Conservation (phyloP, 495 filamentous ascomycete species). For the Viridothelium virens region DNA sequence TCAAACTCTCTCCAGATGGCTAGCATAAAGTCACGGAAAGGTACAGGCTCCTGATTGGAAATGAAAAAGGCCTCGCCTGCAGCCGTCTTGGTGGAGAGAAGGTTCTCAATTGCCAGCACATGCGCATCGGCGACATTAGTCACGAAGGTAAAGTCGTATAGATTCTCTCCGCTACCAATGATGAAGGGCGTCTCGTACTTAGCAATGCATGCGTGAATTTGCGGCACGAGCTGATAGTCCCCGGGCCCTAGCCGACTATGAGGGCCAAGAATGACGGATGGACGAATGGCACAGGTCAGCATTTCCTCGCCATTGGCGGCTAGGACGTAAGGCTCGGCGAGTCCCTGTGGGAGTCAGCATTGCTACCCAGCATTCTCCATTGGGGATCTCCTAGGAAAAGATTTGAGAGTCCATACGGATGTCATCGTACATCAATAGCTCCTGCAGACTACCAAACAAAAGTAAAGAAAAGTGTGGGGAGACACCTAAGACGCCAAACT, state of each 20-base stretch:
- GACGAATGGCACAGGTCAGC: slow-evolving; percentile 49
- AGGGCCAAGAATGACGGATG: slow-evolving; percentile 48
- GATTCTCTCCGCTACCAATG: slow-evolving; percentile 49
- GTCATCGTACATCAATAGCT: no score
- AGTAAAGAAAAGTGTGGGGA: slow-evolving; percentile 17
- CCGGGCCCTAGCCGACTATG: slow-evolving; percentile 31
- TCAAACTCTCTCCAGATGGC: slow-evolving; percentile 53
- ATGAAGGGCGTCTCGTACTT: slow-evolving; percentile 50
- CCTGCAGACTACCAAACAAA: background rate
- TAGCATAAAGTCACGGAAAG: slow-evolving; percentile 54
- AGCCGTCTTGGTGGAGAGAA: slow-evolving; percentile 47
- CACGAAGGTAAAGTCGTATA: slow-evolving; percentile 57
- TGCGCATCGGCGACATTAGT: slow-evolving; percentile 56
- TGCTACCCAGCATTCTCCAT: background rate
- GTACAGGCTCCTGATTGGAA: slow-evolving; percentile 54
- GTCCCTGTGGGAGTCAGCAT: slow-evolving; percentile 32
- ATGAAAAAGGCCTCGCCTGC: slow-evolving; percentile 58
- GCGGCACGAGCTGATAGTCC: slow-evolving; percentile 46
- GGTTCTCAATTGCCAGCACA: slow-evolving; percentile 53
- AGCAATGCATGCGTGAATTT: slow-evolving; percentile 50
- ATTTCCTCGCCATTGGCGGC: slow-evolving; percentile 40
- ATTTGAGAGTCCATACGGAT: no score
- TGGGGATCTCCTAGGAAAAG: no score
- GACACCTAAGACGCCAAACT: background rate
- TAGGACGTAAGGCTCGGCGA: slow-evolving; percentile 51